These are phyloP conservation scores for Zopfia rhizophila DNA, from an alignment of 2,329 filamentous ascomycete species.

Conservation along the genomic window DNA sequence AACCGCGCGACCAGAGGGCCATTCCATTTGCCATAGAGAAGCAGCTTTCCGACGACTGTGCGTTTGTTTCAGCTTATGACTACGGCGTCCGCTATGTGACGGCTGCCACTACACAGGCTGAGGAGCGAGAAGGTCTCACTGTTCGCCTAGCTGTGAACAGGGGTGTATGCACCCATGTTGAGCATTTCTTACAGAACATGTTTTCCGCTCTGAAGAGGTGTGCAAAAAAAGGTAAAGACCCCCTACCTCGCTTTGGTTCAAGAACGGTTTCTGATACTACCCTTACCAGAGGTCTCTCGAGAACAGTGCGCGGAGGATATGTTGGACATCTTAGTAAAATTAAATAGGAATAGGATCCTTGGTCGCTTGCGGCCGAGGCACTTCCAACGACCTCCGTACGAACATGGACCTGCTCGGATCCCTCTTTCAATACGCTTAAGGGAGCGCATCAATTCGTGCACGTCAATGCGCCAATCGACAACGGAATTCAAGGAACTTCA, in stretches of 20 bases:
- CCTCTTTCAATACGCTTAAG: conserved; percentile 4
- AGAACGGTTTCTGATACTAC: not conserved
- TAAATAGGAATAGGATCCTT: conserved; percentile 7
- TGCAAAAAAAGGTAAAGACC: conserved; percentile 5
- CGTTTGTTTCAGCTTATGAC: conserved; percentile 4
- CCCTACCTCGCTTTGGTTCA: not conserved
- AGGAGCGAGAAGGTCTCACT: conserved; percentile 1
- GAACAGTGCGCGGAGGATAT: not conserved
- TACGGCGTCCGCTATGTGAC: conserved; percentile 6
- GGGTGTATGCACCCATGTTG: not conserved
- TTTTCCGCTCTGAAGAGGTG: conserved; percentile 2
- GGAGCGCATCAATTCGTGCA: not conserved
- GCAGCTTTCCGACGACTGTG: conserved; percentile 2
- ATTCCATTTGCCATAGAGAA: conserved; percentile 5
- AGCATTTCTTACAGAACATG: not conserved
- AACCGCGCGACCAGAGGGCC: not conserved
- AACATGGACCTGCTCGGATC: conserved; percentile 4
- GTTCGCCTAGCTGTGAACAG: conserved; percentile 3
- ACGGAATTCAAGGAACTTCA: conserved; percentile 2
- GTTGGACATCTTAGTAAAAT: not conserved
- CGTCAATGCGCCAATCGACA: not conserved
- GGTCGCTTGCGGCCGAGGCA: not conserved
- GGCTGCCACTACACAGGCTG: conserved; percentile 1
- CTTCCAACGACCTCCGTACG: conserved; percentile 2
- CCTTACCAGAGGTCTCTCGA: conserved; percentile 1